Evolutionary conservation across 1,284 basidiomycete species (phyloP).

Genomic region (Serendipita sp.): DNA sequence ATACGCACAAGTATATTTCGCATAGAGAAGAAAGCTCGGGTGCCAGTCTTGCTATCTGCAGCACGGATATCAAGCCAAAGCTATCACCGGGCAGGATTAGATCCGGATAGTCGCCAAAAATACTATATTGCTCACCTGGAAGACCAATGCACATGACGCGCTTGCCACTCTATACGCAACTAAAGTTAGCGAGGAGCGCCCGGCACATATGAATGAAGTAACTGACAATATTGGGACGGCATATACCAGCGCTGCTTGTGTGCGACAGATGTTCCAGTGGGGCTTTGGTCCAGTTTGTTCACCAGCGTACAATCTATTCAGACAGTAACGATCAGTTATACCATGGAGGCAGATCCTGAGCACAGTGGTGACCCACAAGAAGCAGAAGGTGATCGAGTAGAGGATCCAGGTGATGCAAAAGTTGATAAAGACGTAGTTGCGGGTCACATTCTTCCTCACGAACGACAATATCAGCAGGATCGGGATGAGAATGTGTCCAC

Average conservation of each 20-base stretch:
- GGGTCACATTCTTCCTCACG: constrained; percentile 26
- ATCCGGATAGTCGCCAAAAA: neutral
- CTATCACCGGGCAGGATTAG: neutral
- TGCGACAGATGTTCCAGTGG: constrained; percentile 27
- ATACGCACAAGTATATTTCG: neutral
- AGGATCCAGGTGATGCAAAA: constrained; percentile 31
- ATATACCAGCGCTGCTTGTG: constrained; percentile 34
- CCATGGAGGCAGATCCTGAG: neutral
- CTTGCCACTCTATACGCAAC: constrained; percentile 24
- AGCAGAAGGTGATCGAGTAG: constrained; percentile 23
- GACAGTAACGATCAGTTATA: neutral
- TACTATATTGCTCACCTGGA: constrained; percentile 23
- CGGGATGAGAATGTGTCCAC: neutral
- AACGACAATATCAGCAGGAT: constrained; percentile 20
- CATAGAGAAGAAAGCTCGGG: neutral
- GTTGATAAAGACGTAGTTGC: constrained; percentile 36
- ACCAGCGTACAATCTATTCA: constrained; percentile 28
- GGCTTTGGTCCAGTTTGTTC: constrained; percentile 31
- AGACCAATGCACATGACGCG: constrained; percentile 29
- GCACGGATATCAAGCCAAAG: neutral
- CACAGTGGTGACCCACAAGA: constrained; percentile 10
- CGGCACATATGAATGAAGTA: neutral
- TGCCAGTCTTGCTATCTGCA: neutral
- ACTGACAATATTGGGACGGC: constrained; percentile 33
- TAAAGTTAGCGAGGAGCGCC: neutral